Conservation (phyloP, 1,284 basidiomycete genomes). For the Apiotrichum domesticum region DNA sequence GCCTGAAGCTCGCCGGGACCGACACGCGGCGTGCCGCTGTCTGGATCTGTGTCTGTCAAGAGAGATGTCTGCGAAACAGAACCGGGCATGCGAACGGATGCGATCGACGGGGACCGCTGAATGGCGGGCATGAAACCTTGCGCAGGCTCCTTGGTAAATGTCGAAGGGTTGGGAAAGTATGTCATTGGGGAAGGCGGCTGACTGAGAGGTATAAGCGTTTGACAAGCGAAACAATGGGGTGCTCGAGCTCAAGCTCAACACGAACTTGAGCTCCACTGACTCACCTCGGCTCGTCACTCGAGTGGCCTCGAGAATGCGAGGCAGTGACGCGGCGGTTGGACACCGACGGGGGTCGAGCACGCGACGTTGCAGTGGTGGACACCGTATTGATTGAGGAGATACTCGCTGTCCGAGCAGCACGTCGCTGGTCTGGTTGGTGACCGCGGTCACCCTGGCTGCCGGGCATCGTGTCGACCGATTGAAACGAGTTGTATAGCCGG, state of each 20-base stretch:
- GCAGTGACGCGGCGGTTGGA: constrained; percentile 1
- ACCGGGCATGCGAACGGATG: constrained; percentile 4
- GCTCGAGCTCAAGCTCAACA: no score
- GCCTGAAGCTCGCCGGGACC: constrained; percentile 7
- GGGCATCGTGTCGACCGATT: no score
- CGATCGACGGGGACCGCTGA: constrained; percentile 14
- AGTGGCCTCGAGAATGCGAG: constrained; percentile 9
- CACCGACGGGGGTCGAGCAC: constrained; percentile 6
- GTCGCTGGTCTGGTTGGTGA: not conserved
- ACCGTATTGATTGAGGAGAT: constrained; percentile 1
- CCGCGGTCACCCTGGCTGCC: no score
- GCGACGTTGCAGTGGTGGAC: not conserved
- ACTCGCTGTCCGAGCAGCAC: not conserved
- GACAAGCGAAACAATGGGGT: no score
- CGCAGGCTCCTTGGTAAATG: constrained; percentile 20
- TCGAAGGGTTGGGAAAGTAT: constrained; percentile 41
- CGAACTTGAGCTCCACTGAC: not conserved
- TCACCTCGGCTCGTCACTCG: constrained; percentile 12
- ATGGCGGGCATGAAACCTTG: not conserved
- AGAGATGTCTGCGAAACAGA: constrained; percentile 16
- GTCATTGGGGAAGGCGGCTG: constrained; percentile 37
- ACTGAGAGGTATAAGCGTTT: constrained; percentile 2
- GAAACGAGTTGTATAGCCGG: no score
- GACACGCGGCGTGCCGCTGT: constrained; percentile 7
- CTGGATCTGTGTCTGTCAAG: constrained; percentile 6